phyloP scores from a whole-genome alignment of 1,284 basidiomycete species.

The Leccinum holopus region DNA sequence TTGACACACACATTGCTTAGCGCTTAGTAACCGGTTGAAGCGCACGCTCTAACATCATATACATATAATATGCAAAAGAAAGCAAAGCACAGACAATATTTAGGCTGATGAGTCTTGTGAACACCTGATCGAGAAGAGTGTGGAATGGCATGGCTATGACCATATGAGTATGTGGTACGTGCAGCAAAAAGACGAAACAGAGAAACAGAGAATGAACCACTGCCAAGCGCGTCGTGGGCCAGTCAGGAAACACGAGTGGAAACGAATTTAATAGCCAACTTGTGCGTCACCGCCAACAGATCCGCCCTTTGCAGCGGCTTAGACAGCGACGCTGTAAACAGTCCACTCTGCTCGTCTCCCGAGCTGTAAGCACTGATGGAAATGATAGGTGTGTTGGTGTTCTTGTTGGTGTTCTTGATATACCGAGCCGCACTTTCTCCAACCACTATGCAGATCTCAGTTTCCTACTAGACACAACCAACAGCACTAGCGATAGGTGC shows the following conservation, averaged over 20 bases:
- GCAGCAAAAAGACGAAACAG: slow-evolving; percentile 35
- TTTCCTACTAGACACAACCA: slow-evolving; percentile 2
- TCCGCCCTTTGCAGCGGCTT: slow-evolving; percentile 90
- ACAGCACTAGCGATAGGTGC: neutral
- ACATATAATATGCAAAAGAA: slow-evolving; percentile 42
- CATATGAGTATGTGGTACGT: slow-evolving; percentile 34
- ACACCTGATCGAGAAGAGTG: slow-evolving; percentile 15
- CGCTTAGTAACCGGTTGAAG: neutral
- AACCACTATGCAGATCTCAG: slow-evolving; percentile 55
- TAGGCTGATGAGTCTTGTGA: slow-evolving; percentile 38
- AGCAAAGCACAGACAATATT: slow-evolving; percentile 29
- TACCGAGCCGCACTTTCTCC: slow-evolving; percentile 91
- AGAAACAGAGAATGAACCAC: slow-evolving; percentile 29
- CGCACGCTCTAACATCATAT: slow-evolving; percentile 31
- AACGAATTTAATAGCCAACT: slow-evolving; percentile 58
- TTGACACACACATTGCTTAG: neutral
- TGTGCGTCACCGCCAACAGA: slow-evolving; percentile 74
- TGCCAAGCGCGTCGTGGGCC: slow-evolving; percentile 13
- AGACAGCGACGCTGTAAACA: slow-evolving; percentile 83
- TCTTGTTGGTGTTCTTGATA: slow-evolving; percentile 94
- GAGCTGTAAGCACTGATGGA: slow-evolving; percentile 85
- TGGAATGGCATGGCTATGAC: slow-evolving; percentile 28
- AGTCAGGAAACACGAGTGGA: slow-evolving; percentile 38
- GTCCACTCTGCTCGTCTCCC: slow-evolving; percentile 67
- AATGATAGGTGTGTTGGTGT: slow-evolving; percentile 86